These are phyloP conservation scores for Saposhnikovia divaricata DNA, from an alignment of 129 eudicot species.

Conservation along the genomic window DNA sequence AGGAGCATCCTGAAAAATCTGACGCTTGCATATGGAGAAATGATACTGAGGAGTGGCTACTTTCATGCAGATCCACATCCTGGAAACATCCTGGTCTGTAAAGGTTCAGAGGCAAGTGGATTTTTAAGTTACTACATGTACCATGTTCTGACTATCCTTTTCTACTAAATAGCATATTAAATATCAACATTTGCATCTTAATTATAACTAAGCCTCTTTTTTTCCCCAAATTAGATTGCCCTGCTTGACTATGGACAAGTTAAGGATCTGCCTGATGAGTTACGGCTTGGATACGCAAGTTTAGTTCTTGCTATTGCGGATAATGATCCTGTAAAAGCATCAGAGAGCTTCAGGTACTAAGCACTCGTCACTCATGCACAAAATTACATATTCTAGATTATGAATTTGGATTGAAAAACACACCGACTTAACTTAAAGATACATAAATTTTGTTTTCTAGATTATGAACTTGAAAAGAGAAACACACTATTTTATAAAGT, in stretches of 20 bases:
- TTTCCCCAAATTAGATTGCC: slow-evolving; percentile 46
- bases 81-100: slow-evolving; percentile 85
- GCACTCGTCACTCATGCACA: background rate
- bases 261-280: slow-evolving; percentile 78
- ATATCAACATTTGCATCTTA: background rate
- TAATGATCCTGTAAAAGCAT: slow-evolving; percentile 64
- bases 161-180: background rate
- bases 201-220: background rate
- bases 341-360: slow-evolving; percentile 67
- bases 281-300: slow-evolving; percentile 90
- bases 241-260: slow-evolving; percentile 99
- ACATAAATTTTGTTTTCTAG: background rate
- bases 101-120: slow-evolving; percentile 68
- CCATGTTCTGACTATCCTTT: background rate
- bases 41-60: slow-evolving; percentile 96
- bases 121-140: slow-evolving; percentile 1
- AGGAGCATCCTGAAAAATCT: slow-evolving; percentile 85
- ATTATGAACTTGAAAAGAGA: background rate
- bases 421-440: background rate
- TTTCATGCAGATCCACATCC: slow-evolving; percentile 99
- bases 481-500: background rate
- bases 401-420: background rate
- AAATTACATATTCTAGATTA: background rate
- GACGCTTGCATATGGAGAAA: slow-evolving; percentile 91
- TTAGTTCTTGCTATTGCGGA: slow-evolving; percentile 90